Conservation (phyloP, 805 yeast species). For the Candida golubevii region DNA sequence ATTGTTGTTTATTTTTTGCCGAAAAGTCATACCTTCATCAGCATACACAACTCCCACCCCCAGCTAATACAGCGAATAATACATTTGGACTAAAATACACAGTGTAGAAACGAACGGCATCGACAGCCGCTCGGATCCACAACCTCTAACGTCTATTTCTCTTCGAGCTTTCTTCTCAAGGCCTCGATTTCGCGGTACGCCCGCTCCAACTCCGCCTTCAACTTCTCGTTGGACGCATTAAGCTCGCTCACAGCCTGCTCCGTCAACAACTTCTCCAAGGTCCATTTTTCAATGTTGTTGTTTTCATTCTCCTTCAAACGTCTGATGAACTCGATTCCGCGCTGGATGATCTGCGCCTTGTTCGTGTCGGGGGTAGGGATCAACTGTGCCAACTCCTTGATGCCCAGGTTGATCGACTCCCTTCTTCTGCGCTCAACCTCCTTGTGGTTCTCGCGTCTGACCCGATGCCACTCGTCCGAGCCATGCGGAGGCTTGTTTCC, state of each 20-base stretch:
- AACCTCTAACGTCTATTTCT: conserved; percentile 10
- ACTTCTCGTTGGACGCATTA: conserved; percentile 77
- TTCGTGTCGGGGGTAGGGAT: conserved; percentile 83
- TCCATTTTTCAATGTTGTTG: conserved; percentile 89
- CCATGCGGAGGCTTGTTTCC: conserved; percentile 59
- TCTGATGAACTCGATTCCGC: conserved; percentile 88
- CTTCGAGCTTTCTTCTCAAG: conserved; percentile 50
- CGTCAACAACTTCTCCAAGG: conserved; percentile 83
- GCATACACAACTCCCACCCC: too few relatives aligned
- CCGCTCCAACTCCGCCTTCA: conserved; percentile 82
- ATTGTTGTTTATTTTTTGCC: too few relatives aligned
- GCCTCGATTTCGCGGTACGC: conserved; percentile 90
- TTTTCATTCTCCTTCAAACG: conserved; percentile 86
- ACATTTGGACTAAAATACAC: too few relatives aligned
- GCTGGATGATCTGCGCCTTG: conserved; percentile 82
- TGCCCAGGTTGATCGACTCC: conserved; percentile 84
- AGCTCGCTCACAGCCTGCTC: conserved; percentile 90
- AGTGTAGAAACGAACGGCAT: too few relatives aligned
- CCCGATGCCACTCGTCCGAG: conserved; percentile 78
- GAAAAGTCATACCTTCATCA: too few relatives aligned
- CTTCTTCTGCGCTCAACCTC: conserved; percentile 93
- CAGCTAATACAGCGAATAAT: too few relatives aligned
- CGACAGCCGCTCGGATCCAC: too few relatives aligned
- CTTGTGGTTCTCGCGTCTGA: conserved; percentile 86
- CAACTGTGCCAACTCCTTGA: conserved; percentile 68